Evolutionary conservation across 2,329 filamentous ascomycete genomes (phyloP).

Genomic region (Phaeosphaeriaceae sp.): DNA sequence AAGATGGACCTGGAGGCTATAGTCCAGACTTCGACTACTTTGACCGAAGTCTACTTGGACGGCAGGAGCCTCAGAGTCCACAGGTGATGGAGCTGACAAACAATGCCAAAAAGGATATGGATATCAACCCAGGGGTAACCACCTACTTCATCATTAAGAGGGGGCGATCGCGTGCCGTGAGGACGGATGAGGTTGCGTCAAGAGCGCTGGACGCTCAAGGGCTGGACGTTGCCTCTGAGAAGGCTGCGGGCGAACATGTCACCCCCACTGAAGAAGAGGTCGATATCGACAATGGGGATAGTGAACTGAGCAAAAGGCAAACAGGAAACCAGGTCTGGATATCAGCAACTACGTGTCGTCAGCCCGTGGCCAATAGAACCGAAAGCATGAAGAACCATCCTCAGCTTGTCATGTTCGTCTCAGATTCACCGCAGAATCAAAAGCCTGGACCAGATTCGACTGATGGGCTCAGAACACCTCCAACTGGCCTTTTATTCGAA

Average conservation of each 20-base stretch:
- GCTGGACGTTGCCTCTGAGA: conserved; percentile 15
- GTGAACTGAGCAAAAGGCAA: conserved; percentile 31
- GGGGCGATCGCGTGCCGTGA: conserved; percentile 57
- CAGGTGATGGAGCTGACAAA: conserved; percentile 63
- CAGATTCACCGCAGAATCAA: conserved; percentile 67
- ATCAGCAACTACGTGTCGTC: conserved; percentile 83
- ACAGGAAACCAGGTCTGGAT: conserved; percentile 67
- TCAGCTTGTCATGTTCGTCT: conserved; percentile 81
- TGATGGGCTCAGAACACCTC: conserved; percentile 54
- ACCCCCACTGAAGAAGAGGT: neutral
- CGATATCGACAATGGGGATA: conserved; percentile 10
- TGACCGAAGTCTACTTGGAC: conserved; percentile 68
- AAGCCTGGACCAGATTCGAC: conserved; percentile 67
- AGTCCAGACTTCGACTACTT: conserved; percentile 67
- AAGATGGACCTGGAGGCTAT: conserved; percentile 53
- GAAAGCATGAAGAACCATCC: conserved; percentile 51
- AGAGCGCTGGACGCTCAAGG: conserved; percentile 32
- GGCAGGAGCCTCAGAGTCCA: conserved; percentile 59
- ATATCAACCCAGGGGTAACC: conserved; percentile 67
- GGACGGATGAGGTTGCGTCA: conserved; percentile 34
- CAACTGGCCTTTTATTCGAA: conserved; percentile 57
- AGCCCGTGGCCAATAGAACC: conserved; percentile 66
- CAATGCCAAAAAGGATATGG: conserved; percentile 66
- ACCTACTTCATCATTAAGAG: conserved; percentile 70
- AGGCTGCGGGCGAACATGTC: neutral